Conservation (phyloP, 139 green algal genomes). For the Chlorella sp. region DNA sequence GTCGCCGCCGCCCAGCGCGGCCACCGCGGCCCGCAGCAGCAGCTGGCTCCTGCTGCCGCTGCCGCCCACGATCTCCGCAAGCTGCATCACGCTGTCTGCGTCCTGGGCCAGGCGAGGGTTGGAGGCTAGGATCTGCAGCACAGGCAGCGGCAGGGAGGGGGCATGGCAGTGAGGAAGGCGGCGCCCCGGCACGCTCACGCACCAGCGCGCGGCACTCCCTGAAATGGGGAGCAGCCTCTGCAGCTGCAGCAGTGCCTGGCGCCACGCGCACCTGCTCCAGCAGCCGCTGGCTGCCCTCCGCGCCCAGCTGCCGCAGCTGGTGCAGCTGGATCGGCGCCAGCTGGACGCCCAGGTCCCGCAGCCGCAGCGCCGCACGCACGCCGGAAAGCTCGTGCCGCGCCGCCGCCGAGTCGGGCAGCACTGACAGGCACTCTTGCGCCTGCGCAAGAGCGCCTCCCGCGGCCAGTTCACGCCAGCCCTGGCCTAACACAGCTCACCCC, state of each 20-base stretch:
- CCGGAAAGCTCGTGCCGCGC: constrained; percentile 11
- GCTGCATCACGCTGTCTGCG: constrained; percentile 11
- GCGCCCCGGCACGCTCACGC: too few species aligned
- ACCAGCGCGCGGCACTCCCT: too few species aligned
- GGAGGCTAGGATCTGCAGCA: constrained; percentile 1
- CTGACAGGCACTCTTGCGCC: constrained; percentile 28
- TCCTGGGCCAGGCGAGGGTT: constrained; percentile 7
- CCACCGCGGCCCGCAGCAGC: constrained; percentile 10
- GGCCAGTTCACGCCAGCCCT: too few species aligned
- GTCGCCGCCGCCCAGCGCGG: neutral
- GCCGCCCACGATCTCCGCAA: constrained; percentile 2
- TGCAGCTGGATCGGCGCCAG: constrained; percentile 31
- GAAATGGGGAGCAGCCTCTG: neutral
- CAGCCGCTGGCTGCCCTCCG: neutral
- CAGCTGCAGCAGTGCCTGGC: neutral
- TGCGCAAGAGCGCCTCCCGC: too few species aligned
- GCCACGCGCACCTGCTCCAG: constrained; percentile 1
- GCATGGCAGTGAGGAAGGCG: too few species aligned
- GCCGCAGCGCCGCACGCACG: constrained; percentile 13
- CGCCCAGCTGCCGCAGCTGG: constrained; percentile 20
- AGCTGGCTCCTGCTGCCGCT: constrained; percentile 23
- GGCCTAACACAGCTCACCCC: too few species aligned
- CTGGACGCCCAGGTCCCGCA: constrained; percentile 27
- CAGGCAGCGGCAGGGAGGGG: neutral
- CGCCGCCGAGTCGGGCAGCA: constrained; percentile 28